phyloP scores from a whole-genome alignment of 306 rosid genomes.

The Prinsepia uniflora region DNA sequence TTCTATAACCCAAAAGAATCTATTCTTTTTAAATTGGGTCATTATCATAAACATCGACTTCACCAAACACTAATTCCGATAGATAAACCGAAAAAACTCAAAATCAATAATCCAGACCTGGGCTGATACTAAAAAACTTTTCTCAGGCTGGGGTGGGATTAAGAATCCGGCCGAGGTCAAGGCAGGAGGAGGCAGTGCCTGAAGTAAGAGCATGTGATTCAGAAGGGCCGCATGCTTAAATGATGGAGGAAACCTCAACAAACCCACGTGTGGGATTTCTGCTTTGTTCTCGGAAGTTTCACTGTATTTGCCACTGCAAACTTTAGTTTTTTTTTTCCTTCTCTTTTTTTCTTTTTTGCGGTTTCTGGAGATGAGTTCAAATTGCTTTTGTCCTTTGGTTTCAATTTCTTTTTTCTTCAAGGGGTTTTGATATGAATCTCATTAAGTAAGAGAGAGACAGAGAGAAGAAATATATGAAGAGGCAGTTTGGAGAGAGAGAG shows the following conservation, averaged over 20 bases:
- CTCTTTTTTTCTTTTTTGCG: not conserved
- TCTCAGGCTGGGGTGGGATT: not conserved
- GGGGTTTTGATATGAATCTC: not conserved
- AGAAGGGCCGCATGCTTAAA: not conserved
- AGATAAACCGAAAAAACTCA: not conserved
- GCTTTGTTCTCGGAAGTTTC: slow-evolving; percentile 52
- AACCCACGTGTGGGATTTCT: slow-evolving; percentile 38
- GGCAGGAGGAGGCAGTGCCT: not conserved
- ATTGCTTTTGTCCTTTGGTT: slow-evolving; percentile 4
- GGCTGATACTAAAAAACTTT: not conserved
- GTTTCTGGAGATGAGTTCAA: slow-evolving; percentile 52
- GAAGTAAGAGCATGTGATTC: not conserved
- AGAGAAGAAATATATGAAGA: not conserved
- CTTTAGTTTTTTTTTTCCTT: not conserved
- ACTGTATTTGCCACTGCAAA: not conserved
- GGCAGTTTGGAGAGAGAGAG: not conserved
- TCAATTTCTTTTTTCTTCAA: not conserved
- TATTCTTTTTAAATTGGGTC: not conserved
- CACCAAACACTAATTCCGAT: not conserved
- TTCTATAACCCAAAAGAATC: not conserved
- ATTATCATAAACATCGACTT: slow-evolving; percentile 9
- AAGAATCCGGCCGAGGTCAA: not conserved
- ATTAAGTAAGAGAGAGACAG: slow-evolving; percentile 11
- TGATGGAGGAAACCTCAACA: not conserved
- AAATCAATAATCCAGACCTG: not conserved